These are phyloP conservation scores for Zasmidium cellare DNA, from an alignment of 2,329 filamentous ascomycete genomes.

Conservation along the genomic window DNA sequence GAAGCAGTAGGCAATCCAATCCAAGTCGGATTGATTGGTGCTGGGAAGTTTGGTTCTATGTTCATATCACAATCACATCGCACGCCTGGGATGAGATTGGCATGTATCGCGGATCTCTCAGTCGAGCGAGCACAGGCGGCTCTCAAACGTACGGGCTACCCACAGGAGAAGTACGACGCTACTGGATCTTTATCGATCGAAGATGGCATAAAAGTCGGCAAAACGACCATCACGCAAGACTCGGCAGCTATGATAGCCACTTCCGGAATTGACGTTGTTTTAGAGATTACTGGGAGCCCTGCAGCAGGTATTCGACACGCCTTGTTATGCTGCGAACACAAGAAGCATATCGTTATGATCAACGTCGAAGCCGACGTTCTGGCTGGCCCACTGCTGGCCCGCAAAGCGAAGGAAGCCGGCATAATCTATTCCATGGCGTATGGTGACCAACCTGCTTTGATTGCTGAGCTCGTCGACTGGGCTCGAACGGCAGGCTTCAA, in stretches of 20 bases:
- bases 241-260: constrained; percentile 44
- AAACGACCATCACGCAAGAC: constrained; percentile 46
- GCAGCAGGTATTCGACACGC: constrained; percentile 47
- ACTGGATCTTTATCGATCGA: constrained; percentile 37
- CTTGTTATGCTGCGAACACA: constrained; percentile 47
- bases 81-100: constrained; percentile 45
- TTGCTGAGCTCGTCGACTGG: constrained; percentile 47
- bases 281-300: constrained; percentile 48
- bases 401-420: constrained; percentile 45
- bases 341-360: constrained; percentile 53
- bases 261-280: constrained; percentile 46
- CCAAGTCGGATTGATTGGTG: constrained; percentile 47
- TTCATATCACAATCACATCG: constrained; percentile 49
- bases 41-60: constrained; percentile 51
- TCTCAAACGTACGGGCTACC: constrained; percentile 44
- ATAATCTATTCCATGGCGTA: constrained; percentile 53
- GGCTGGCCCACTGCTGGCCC: constrained; percentile 43
- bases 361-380: constrained; percentile 50
- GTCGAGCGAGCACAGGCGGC: constrained; percentile 42
- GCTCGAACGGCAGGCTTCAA: constrained; percentile 47
- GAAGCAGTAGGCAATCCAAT: constrained; percentile 43
- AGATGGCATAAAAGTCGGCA: constrained; percentile 43
- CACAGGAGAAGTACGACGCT: constrained; percentile 40
- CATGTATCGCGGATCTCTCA: constrained; percentile 47
- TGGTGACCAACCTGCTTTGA: constrained; percentile 48